These are phyloP conservation scores for Tolypocladium ophioglossoides DNA, from an alignment of 2,329 filamentous ascomycete species.

Conservation along the genomic window DNA sequence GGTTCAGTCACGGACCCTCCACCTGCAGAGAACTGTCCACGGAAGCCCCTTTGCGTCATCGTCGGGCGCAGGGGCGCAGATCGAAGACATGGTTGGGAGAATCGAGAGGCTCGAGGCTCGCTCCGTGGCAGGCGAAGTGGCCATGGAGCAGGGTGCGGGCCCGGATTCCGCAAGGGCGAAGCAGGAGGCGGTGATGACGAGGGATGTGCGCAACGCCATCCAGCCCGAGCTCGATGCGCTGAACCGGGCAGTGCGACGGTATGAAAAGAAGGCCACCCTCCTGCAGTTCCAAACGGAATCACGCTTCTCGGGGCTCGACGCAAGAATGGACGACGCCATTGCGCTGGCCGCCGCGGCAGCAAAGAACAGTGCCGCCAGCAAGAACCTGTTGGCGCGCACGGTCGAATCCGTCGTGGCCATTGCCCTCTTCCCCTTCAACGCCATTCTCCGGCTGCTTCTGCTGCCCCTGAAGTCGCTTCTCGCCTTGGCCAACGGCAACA, in stretches of 20 bases:
- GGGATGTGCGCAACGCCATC: constrained; percentile 53
- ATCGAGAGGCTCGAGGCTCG: constrained; percentile 60
- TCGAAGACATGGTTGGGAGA: constrained; percentile 51
- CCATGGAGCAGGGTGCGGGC: constrained; percentile 15
- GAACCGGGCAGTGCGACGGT: constrained; percentile 77
- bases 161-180: constrained; percentile 24
- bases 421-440: constrained; percentile 31
- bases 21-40: constrained; percentile 66
- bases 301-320: constrained; percentile 61
- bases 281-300: constrained; percentile 67
- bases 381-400: constrained; percentile 26
- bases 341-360: constrained; percentile 70
- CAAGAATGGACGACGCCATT: constrained; percentile 64
- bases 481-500: constrained; percentile 3
- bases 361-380: constrained; percentile 30
- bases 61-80: constrained; percentile 24
- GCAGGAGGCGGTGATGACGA: constrained; percentile 32
- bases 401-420: constrained; percentile 23
- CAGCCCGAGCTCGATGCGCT: constrained; percentile 81
- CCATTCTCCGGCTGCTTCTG: constrained; percentile 26
- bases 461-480: constrained; percentile 30
- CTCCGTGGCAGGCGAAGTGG: constrained; percentile 1
- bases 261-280: constrained; percentile 78
- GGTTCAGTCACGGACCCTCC: constrained; percentile 66
- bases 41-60: constrained; percentile 31